Evolutionary conservation across 352 stramenopile species (phyloP), one percentile per base, ranked within the genome.

Genomic region (Phytophthora sansomeana): DNA sequence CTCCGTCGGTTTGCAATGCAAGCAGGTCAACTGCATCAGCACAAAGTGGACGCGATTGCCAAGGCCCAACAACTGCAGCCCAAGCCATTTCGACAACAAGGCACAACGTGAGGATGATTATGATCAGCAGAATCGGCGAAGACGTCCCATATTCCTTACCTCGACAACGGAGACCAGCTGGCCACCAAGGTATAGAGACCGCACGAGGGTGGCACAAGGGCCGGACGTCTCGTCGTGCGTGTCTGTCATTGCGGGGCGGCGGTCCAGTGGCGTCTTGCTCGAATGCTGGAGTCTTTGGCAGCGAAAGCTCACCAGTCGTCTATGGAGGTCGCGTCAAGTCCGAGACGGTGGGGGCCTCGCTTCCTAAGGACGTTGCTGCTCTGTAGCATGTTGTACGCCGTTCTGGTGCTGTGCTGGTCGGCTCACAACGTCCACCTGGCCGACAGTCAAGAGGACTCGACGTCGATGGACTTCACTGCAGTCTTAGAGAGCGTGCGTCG

Each of bases 1-100:
- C 57, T 79, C n/a, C 67, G 67, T 5, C 41, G 43, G 4, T 73
- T 73, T 33, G 74, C 74, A 1, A 54, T 67, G 28, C 58, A 80
- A 24, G 74, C 71, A 32, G 53, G 47, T 5, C 32, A 44, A 28
- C 62, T 70, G 30, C 52, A 63, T 16, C 54, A 55, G 17, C 24
- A 46, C 1, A 64, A 46, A 46, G 36, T 69, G 26, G 38, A 69
- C 36, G 44, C 43, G 4, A 41, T 64, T 16, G 61, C 62, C 26
- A 8, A 41, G 32, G 17, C 38, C 13, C 56, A 68, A 17, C 41
- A 44, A 32, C 41, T 39, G 21, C 30, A 56, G 14, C 50, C 50
- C 32, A 63, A 48, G 6, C n/a, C 44, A 6, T 51, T 68, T 33
- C 41, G 51, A 55, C 11, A 30, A n/a, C 42, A 55, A 30, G 29